phyloP scores from a whole-genome alignment of 805 yeast genomes.

The Saccharomyces kudriavzevii region DNA sequence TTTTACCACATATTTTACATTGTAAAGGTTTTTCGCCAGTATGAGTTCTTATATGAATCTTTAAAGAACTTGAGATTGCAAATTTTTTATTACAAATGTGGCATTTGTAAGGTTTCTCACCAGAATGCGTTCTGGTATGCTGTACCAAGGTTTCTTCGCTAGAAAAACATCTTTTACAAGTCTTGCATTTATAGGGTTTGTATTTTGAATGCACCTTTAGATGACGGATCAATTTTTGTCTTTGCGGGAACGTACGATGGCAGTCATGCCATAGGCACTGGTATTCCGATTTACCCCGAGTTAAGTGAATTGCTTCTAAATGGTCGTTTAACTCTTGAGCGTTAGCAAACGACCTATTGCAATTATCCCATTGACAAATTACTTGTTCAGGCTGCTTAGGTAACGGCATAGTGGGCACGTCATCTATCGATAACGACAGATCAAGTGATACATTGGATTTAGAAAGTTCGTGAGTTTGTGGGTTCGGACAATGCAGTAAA shows the following conservation, averaged over 20 bases:
- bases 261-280: constrained; percentile 76
- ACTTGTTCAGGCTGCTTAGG: not conserved
- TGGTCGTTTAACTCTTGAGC: constrained; percentile 67
- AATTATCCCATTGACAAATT: constrained; percentile 32
- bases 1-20: constrained; percentile 76
- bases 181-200: constrained; percentile 65
- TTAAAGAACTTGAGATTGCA: constrained; percentile 73
- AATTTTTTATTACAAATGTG: constrained; percentile 65
- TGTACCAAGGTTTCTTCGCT: constrained; percentile 70
- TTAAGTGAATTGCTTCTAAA: constrained; percentile 58
- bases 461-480: not conserved
- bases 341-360: constrained; percentile 42
- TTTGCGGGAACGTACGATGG: constrained; percentile 62
- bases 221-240: constrained; percentile 82
- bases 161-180: constrained; percentile 67
- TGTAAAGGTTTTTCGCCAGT: constrained; percentile 83
- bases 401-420: not conserved
- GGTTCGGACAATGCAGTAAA: constrained; percentile 7
- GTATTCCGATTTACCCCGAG: constrained; percentile 62
- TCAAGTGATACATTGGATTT: not conserved
- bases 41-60: constrained; percentile 78
- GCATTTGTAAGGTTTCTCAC: constrained; percentile 81
- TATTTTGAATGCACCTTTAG: constrained; percentile 80
- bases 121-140: constrained; percentile 78
- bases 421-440: not conserved